Evolutionary conservation across 2,329 filamentous ascomycete species (phyloP).

Genomic region (Colletotrichum agaves): DNA sequence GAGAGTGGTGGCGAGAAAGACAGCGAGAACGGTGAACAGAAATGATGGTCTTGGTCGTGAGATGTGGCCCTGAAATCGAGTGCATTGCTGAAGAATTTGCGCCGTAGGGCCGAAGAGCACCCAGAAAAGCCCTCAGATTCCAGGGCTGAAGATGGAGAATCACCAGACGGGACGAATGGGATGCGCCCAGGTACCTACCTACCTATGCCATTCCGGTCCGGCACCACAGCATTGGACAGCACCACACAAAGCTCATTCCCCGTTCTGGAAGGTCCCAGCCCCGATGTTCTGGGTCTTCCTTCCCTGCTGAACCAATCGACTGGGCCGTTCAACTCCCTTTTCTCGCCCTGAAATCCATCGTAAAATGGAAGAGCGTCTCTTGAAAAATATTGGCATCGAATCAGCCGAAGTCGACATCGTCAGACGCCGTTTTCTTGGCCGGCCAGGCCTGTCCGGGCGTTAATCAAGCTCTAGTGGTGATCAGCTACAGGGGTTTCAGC

Average conservation of each 20-base stretch:
- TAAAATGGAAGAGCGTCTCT: too few relatives aligned
- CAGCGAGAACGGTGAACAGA: slow-evolving; percentile 9
- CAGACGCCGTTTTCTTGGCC: slow-evolving; percentile 1
- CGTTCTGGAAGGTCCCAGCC: neutral
- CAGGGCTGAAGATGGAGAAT: slow-evolving; percentile 20
- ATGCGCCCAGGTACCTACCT: too few relatives aligned
- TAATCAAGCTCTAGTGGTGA: slow-evolving; percentile 23
- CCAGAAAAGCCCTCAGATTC: slow-evolving; percentile 27
- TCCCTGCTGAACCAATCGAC: neutral
- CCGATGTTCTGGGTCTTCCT: neutral
- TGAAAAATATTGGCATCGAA: neutral
- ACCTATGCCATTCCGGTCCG: slow-evolving; percentile 1
- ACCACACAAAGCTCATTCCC: slow-evolving; percentile 20
- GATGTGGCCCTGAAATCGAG: neutral
- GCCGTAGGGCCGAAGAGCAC: slow-evolving; percentile 27
- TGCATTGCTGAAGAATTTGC: slow-evolving; percentile 22
- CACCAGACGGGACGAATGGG: slow-evolving; percentile 19
- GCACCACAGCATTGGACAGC: slow-evolving; percentile 12
- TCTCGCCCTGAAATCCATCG: neutral
- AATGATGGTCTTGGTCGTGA: slow-evolving; percentile 8
- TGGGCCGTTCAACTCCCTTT: neutral
- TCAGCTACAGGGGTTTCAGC: slow-evolving; percentile 15
- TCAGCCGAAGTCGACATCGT: neutral
- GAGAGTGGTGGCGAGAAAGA: slow-evolving; percentile 25
- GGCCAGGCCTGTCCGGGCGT: slow-evolving; percentile 1